These are phyloP conservation scores for Pulicaria dysenterica DNA, from an alignment of 129 eudicot genomes.

Conservation along the genomic window DNA sequence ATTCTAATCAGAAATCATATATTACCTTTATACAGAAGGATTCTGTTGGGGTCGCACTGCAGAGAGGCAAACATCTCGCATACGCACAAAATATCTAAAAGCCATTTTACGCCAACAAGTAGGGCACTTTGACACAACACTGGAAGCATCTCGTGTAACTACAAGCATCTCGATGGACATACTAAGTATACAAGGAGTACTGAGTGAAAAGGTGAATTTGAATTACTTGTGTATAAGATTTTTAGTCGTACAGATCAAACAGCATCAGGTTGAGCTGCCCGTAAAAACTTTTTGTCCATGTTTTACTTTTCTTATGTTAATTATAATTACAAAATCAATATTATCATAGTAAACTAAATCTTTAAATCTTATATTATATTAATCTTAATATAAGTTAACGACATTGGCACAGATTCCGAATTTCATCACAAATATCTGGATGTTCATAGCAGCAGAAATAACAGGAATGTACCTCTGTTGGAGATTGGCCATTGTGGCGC, in stretches of 20 bases:
- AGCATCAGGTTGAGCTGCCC: not conserved
- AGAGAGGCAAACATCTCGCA: conserved; percentile 54
- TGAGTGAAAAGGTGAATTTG: conserved; percentile 55
- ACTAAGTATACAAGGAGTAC: conserved; percentile 44
- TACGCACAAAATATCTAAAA: conserved; percentile 47
- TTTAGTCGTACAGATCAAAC: not conserved
- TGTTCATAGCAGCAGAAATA: conserved; percentile 35
- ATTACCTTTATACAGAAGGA: conserved; percentile 40
- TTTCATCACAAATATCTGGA: conserved; percentile 37
- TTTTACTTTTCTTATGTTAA: not conserved
- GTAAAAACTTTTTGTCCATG: not conserved
- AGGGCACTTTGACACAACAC: conserved; percentile 47
- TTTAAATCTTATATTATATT: not conserved
- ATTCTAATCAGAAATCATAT: not conserved
- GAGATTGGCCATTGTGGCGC: conserved; percentile 46
- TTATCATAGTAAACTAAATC: too few species aligned
- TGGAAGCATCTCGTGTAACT: conserved; percentile 43
- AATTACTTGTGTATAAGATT: not conserved
- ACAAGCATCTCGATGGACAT: conserved; percentile 48
- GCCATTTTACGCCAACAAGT: conserved; percentile 60
- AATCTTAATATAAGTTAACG: not conserved
- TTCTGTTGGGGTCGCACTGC: conserved; percentile 60
- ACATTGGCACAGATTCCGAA: conserved; percentile 44
- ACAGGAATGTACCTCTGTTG: conserved; percentile 46
- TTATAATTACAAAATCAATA: too few species aligned